Evolutionary conservation across 371 early-diverging fungal genomes (phyloP).

Genomic region (Apophysomyces ossiformis): DNA sequence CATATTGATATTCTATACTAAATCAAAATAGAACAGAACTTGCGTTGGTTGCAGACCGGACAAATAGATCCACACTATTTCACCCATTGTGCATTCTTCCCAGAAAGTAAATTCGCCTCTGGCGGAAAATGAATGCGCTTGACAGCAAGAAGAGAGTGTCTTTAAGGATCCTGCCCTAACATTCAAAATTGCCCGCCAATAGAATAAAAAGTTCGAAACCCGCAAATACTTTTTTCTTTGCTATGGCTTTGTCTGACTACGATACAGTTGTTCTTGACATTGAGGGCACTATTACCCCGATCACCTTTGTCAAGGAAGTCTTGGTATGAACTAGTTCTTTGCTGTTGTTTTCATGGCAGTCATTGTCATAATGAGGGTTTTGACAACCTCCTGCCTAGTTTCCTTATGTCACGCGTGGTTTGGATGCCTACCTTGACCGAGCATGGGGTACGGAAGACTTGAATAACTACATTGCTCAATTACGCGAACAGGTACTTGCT

Average conservation of each 20-base stretch:
- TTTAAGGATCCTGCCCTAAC: no score
- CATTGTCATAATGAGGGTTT: not conserved
- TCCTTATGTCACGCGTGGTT: constrained; percentile 73
- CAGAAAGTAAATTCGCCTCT: no score
- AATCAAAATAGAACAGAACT: no score
- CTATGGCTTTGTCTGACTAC: constrained; percentile 35
- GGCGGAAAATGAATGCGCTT: no score
- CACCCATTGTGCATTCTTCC: no score
- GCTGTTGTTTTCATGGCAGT: not conserved
- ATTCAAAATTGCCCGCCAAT: no score
- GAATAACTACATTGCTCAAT: constrained; percentile 60
- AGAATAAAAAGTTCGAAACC: no score
- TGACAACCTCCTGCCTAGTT: constrained; percentile 49
- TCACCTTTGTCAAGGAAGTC: constrained; percentile 91
- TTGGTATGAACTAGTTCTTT: constrained; percentile 47
- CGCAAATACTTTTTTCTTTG: not conserved
- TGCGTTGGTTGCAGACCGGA: no score
- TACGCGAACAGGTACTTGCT: constrained; percentile 71
- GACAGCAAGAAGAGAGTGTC: no score
- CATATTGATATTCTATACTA: no score
- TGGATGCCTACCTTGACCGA: constrained; percentile 67
- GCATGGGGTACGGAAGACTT: constrained; percentile 70
- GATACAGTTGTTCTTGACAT: constrained; percentile 80
- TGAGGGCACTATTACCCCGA: constrained; percentile 97
- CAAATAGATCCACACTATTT: no score